Evolutionary conservation across 2,329 filamentous ascomycete genomes (phyloP).

Genomic region (Tolypocladium pustulatum): DNA sequence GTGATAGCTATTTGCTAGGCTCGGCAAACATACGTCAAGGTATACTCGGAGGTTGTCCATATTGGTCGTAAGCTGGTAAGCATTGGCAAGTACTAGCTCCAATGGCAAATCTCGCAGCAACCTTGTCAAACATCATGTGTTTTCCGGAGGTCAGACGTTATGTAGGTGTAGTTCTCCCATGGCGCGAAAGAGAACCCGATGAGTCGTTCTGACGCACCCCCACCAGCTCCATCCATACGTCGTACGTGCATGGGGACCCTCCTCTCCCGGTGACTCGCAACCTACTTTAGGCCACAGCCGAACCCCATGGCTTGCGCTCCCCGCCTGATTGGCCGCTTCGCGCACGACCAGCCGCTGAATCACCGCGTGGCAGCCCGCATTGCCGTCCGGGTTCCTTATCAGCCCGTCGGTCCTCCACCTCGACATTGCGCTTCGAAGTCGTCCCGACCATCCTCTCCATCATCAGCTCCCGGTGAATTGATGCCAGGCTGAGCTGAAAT

Average conservation of each 20-base stretch:
- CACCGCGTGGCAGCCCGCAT: constrained; percentile 9
- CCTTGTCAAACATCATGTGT: no score
- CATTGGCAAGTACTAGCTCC: no score
- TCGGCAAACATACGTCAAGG: no score
- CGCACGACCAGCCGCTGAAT: constrained; percentile 9
- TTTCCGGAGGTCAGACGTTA: no score
- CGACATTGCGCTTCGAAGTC: background rate
- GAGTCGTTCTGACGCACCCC: background rate
- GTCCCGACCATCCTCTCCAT: background rate
- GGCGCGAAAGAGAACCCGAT: no score
- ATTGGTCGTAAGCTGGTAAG: background rate
- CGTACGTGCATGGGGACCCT: no score
- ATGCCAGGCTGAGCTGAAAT: background rate
- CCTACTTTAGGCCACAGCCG: background rate
- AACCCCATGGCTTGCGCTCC: constrained; percentile 20
- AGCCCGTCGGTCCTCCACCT: background rate
- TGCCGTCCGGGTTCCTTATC: background rate
- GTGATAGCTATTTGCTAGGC: no score
- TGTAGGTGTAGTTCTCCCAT: no score
- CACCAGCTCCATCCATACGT: background rate
- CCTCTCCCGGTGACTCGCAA: background rate
- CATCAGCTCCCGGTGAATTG: background rate
- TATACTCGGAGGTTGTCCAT: no score
- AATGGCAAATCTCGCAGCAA: no score
- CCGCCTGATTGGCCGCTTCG: constrained; percentile 16